Base-by-base conservation (phyloP, 202 grass and related monocot species). In the Brachypodium distachyon region DNA sequence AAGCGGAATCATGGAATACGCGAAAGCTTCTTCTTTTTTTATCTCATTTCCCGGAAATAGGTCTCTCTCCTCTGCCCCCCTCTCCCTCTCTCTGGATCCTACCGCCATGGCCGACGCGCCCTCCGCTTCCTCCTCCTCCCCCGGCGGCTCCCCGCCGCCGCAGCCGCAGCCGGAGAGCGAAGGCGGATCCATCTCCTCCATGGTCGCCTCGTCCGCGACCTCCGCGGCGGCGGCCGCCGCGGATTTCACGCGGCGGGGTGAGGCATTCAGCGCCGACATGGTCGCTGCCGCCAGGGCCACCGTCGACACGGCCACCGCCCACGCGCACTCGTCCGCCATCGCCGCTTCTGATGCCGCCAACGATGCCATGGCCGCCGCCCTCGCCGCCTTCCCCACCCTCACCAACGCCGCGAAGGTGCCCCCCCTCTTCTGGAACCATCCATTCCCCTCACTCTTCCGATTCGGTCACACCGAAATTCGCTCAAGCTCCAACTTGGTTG, bases 231-330 rank as follows among this genome's bases (percentile, higher is more conserved):
- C 76, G 2, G 63, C 76, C 29, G 81, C 55, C 6, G 70, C 69
- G 1, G 86, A 88, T 7, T 61, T 80, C 70, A 80, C 80, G 44
- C 81, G 86, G 70, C 77, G 81, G 46, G 86, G 61, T 13, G 81
- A 88, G 81, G 77, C 70, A 69, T 80, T 84, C 62, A 62, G 76
- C 37, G 39, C 81, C 81, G 86, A 88, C 55, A 57, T 84, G 76
- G 76, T 62, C 61, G 54, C 65, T 29, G 70, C 86, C 37, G 81
- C 76, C 37, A 84, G 60, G 76, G 9, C 55, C 25, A 70, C 86
- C 62, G 52, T 84, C 42, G 54, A 42, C 62, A 64, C 76, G 31
- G 81, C 76, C 21, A 11, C 64, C 54, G 50, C 81, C 39, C 18
- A 75, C 34, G 81, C 70, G 46, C 66, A 78, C 25, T 70, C 76